Evolutionary conservation across 1,284 basidiomycete genomes (phyloP), one percentile per base, ranked within the genome.

Genomic region (Sphagnurus paluster): DNA sequence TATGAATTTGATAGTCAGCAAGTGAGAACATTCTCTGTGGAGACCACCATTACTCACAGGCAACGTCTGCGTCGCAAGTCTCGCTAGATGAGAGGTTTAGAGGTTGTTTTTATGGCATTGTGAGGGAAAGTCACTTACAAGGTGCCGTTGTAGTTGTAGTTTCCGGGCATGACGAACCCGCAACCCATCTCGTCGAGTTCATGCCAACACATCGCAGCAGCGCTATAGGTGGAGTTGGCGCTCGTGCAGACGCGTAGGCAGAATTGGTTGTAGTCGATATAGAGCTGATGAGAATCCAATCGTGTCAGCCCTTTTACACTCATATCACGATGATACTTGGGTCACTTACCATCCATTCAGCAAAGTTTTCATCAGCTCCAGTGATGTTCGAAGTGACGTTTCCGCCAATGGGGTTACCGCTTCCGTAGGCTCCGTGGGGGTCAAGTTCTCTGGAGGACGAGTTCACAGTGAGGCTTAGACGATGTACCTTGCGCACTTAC

Each of bases 371-470:
- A 43, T 70, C 63, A 7, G 53, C 50, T 2, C 69, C 68, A n/a
- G 65, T 61, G 19, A 65, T 56, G 42, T 67, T 68, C 10, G 68
- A 65, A 1, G 69, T 70, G 10, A 70, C 64, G 44, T 73, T 73
- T 24, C 71, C 71, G 39, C 71, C 70, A 23, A 72, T 53, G 4
- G 77, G 77, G 55, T 80, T 80, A 11, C 76, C 80, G 68, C 67
- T 59, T 71, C 75, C 67, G 49, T 70, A 73, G 39, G 79, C 78
- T 48, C 84, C 84, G 48, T 83, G 80, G 11, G 82, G 79, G 54
- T 87, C 85, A 4, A 87, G 75, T 64, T 87, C 84, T 54, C 87
- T 66, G 38, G 20, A n/a, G 23, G 14, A 7, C 9, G n/a, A 23
- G 19, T n/a, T 13, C n/a, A 20, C 42, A 20, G 2, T 28, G 10